phyloP scores from a whole-genome alignment of 2,329 filamentous ascomycete genomes.

The Cladorrhinum sp. region DNA sequence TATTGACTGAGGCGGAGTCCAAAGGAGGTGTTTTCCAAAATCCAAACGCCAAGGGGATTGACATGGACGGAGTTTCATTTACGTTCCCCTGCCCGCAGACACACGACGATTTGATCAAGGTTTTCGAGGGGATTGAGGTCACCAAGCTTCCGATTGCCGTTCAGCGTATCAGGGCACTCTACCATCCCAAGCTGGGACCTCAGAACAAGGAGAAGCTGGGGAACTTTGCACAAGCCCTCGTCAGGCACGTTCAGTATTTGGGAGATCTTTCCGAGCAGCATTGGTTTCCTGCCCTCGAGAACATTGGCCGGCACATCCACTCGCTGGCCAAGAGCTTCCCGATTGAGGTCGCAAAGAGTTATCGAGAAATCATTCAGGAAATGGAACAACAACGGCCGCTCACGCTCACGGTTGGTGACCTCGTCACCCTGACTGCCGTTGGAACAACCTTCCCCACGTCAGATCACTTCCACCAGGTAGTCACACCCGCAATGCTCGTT shows the following conservation, averaged over 20 bases:
- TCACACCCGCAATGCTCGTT: conserved; percentile 84
- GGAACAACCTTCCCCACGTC: conserved; percentile 88
- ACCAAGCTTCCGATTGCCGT: conserved; percentile 73
- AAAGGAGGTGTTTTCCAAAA: conserved; percentile 51
- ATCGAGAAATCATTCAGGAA: conserved; percentile 68
- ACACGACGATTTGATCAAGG: conserved; percentile 69
- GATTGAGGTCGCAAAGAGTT: conserved; percentile 71
- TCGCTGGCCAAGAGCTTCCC: conserved; percentile 86
- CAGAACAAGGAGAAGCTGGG: conserved; percentile 82
- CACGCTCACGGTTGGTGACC: conserved; percentile 62
- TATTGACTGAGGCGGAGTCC: conserved; percentile 59
- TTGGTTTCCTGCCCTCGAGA: conserved; percentile 67
- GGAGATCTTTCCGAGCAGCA: conserved; percentile 48
- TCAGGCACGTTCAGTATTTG: conserved; percentile 58
- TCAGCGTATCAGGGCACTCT: conserved; percentile 85
- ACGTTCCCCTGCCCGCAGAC: conserved; percentile 82
- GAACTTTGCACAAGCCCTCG: conserved; percentile 62
- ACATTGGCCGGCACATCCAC: conserved; percentile 83
- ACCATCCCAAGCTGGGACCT: conserved; percentile 81
- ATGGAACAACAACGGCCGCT: conserved; percentile 49
- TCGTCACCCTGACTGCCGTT: conserved; percentile 80
- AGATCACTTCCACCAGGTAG: conserved; percentile 94
- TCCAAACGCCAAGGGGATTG: conserved; percentile 42
- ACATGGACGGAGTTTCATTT: conserved; percentile 66
- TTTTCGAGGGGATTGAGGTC: conserved; percentile 59